Percentiles rank a stretch among this genome's conserved stretches.
phyloP scores from a whole-genome alignment of 768 basidiomycete species.

The Phanerochaete carnosa region DNA sequence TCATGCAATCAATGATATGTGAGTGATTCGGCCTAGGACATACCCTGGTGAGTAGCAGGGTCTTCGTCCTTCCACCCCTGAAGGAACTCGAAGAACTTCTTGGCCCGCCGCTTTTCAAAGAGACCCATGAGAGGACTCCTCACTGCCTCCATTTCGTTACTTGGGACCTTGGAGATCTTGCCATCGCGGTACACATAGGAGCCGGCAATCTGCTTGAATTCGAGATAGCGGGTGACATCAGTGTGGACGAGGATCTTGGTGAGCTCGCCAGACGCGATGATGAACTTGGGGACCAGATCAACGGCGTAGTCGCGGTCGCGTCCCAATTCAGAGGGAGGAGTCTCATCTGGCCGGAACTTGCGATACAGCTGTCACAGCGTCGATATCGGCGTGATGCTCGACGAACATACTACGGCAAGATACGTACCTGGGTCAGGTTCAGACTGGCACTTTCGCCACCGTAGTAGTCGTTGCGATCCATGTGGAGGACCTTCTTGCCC shows the following conservation, averaged over 20 bases:
- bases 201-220: slow-evolving; percentile 99
- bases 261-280: slow-evolving; percentile 96
- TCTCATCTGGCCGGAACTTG: slow-evolving; percentile 81
- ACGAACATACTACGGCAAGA: neutral
- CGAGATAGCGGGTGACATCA: slow-evolving; percentile 96
- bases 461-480: slow-evolving; percentile 98
- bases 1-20: neutral
- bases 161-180: slow-evolving; percentile 95
- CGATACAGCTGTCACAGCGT: slow-evolving; percentile 74
- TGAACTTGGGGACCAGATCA: slow-evolving; percentile 98
- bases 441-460: slow-evolving; percentile 96
- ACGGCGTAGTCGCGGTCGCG: slow-evolving; percentile 98
- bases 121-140: slow-evolving; percentile 96
- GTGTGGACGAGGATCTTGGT: slow-evolving; percentile 98
- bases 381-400: neutral
- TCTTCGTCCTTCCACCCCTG: slow-evolving; percentile 96
- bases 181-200: slow-evolving; percentile 98
- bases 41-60: slow-evolving; percentile 94
- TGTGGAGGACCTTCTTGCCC: slow-evolving; percentile 99
- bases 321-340: slow-evolving; percentile 81
- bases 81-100: slow-evolving; percentile 97
- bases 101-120: slow-evolving; percentile 96
- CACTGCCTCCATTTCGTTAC: slow-evolving; percentile 96
- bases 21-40: slow-evolving; percentile 16
- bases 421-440: slow-evolving; percentile 89